Percentiles rank a stretch among this genome's conserved stretches.
phyloP scores from a whole-genome alignment of 305 asterid genomes.

The Plantago coronopus region DNA sequence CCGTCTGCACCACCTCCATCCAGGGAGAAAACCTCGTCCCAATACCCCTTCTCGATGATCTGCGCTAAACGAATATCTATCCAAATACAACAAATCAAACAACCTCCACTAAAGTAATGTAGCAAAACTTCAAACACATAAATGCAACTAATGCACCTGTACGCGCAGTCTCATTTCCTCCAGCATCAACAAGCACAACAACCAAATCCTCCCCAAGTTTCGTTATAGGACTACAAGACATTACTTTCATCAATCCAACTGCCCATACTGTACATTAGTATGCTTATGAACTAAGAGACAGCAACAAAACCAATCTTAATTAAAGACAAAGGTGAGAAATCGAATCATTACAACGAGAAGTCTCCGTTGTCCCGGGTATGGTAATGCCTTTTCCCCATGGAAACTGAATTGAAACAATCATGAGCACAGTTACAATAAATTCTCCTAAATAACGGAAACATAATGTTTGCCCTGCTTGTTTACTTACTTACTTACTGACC shows the following conservation, averaged over 20 bases:
- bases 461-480: too few relatives aligned
- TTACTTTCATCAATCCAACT: not conserved
- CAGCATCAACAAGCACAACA: slow-evolving; percentile 66
- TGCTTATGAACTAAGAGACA: not conserved
- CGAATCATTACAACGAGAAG: slow-evolving; percentile 70
- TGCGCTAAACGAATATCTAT: slow-evolving; percentile 62
- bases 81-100: slow-evolving; percentile 19
- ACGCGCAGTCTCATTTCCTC: slow-evolving; percentile 62
- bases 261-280: too few relatives aligned
- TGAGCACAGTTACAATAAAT: slow-evolving; percentile 3
- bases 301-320: slow-evolving; percentile 12
- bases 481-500: slow-evolving; percentile 27
- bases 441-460: not conserved
- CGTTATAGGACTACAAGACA: slow-evolving; percentile 65
- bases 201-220: slow-evolving; percentile 64
- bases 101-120: not conserved
- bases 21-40: slow-evolving; percentile 73
- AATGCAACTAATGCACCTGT: slow-evolving; percentile 40
- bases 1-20: slow-evolving; percentile 61
- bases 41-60: slow-evolving; percentile 72
- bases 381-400: slow-evolving; percentile 73
- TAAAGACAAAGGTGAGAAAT: slow-evolving; percentile 24
- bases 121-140: slow-evolving; percentile 5
- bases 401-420: slow-evolving; percentile 38
- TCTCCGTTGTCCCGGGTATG: slow-evolving; percentile 74